Evolutionary conservation across 352 stramenopile genomes (phyloP), one percentile per base, ranked within the genome.

Genomic region (Globisporangium canariense): DNA sequence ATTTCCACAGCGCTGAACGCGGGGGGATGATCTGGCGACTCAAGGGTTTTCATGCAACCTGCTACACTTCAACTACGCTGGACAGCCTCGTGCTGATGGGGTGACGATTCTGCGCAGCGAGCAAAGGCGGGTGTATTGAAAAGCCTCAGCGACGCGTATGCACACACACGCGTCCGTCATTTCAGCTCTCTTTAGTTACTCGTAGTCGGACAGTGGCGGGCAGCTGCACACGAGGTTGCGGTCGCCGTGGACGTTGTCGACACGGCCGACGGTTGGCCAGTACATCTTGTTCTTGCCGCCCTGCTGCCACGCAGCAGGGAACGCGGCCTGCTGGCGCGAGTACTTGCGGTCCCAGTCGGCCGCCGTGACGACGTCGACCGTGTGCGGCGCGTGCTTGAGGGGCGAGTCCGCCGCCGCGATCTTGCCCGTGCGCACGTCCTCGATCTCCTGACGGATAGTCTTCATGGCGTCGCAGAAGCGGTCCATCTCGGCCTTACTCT

Each of bases 171-270:
- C n/a, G 22, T 61, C 38, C 18, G 25, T 43, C 30, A n/a, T 7
- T 47, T 16, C 41, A 47, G 14, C 18, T 11, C 32, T n/a, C 30
- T 64, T 60, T 54, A 58, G 67, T 71, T 83, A 91, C 66, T 90
- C 79, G 80, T 99, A 99, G 57, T 93, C 94, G 49, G 94, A 90
- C 36, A 99, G 72, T n/a, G 97, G 97, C 40, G 97, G 96, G 75
- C 97, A 99, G 58, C 97, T 99, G 79, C 97, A 99, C 20, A 99
- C 83, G 14, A 99, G 86, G 80, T 99, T 98, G 43, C 97, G 89
- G 81, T 99, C 98, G 54, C 98, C 98, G 71, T 99, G 97, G 18
- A 99, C 97, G 80, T 99, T 99, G 79, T 99, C 96, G 20, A 99
- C 92, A 64, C 97, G 89, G 36, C 95, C 95, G 58, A 98, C 96